Base-by-base conservation (phyloP, 495 filamentous ascomycete species). In the Lasiosphaeriaceae sp. region DNA sequence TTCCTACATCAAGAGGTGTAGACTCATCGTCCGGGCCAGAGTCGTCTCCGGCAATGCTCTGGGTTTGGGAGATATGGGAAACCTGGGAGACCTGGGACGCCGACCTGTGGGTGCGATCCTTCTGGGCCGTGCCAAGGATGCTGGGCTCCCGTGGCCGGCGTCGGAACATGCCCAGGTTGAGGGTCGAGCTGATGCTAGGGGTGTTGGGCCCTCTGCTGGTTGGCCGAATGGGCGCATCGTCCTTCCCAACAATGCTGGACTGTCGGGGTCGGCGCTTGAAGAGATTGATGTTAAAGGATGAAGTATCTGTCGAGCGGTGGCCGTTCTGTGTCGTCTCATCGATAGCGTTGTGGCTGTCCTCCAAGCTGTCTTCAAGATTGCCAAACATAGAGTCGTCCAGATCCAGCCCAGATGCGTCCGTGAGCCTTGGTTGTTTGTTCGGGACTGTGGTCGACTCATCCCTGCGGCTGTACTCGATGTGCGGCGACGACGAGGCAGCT, bases 161-260 rank as follows among this genome's bases (percentile, higher is more conserved):
- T 57, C 67, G 74, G 57, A 80, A 80, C 9, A 64, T 47, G n/a
- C 76, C 73, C 16, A 80, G 67, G 50, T 74, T 78, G 29, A 80
- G 68, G 11, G 69, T 70, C 2, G 72, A 73, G 55, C 70, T 74
- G 22, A 74, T 58, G 53, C 65, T 74, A n/a, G 75, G 74, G 12
- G 77, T 80, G 47, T 66, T 75, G 11, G 65, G 61, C 5, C 76
- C 74, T 51, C 75, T 71, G 60, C 77, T 80, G 57, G 76, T 78
- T 22, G 76, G 77, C 39, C 77, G 66, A 59, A 78, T 76, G 0
- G 72, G 70, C 11, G 64, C 74, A 23, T 77, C 74, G 23, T 73
- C 72, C 31, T 74, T 67, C 17, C 70, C 69, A 2, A 73, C 67
- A 48, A 80, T 73, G 63, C 77, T 80, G 29, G 73, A 75, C 26